These are phyloP conservation scores for Orbilia quercus DNA, from an alignment of 2,329 filamentous ascomycete genomes.

Conservation along the genomic window DNA sequence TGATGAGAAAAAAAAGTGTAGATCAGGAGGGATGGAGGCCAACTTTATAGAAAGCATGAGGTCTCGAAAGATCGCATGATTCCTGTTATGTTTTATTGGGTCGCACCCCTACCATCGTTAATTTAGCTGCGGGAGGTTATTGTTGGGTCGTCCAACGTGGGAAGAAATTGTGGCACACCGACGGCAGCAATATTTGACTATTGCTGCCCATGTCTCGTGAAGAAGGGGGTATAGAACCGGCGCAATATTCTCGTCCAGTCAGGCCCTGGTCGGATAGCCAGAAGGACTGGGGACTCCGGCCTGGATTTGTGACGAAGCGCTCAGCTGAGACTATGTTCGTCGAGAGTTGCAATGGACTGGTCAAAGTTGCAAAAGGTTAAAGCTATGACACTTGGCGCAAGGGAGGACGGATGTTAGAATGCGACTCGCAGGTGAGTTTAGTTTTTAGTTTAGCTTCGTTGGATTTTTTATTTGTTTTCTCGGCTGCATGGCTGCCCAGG, in stretches of 20 bases:
- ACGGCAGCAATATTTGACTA: not conserved
- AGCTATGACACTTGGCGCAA: constrained; percentile 43
- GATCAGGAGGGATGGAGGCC: constrained; percentile 45
- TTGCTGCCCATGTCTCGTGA: not conserved
- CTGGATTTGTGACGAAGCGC: constrained; percentile 35
- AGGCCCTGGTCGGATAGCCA: not conserved
- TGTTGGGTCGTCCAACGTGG: constrained; percentile 50
- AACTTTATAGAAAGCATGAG: constrained; percentile 49
- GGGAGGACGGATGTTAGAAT: constrained; percentile 44
- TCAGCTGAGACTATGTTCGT: constrained; percentile 56
- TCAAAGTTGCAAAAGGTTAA: constrained; percentile 52
- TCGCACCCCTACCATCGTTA: constrained; percentile 29
- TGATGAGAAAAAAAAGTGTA: constrained; percentile 41
- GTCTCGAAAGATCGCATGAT: constrained; percentile 1
- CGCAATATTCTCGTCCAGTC: constrained; percentile 34
- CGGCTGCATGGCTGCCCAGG: too few relatives aligned
- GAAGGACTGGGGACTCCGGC: constrained; percentile 1
- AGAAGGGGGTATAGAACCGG: constrained; percentile 26
- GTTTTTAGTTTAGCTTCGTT: too few relatives aligned
- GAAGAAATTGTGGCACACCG: constrained; percentile 17
- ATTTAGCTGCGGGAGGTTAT: constrained; percentile 44
- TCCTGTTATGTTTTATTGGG: constrained; percentile 5
- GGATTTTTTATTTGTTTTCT: too few relatives aligned
- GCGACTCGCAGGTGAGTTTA: constrained; percentile 11
- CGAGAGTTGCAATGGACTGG: constrained; percentile 46